Conservation (phyloP, 2,329 filamentous ascomycete species). For the Aspergillus eucalypticola region DNA sequence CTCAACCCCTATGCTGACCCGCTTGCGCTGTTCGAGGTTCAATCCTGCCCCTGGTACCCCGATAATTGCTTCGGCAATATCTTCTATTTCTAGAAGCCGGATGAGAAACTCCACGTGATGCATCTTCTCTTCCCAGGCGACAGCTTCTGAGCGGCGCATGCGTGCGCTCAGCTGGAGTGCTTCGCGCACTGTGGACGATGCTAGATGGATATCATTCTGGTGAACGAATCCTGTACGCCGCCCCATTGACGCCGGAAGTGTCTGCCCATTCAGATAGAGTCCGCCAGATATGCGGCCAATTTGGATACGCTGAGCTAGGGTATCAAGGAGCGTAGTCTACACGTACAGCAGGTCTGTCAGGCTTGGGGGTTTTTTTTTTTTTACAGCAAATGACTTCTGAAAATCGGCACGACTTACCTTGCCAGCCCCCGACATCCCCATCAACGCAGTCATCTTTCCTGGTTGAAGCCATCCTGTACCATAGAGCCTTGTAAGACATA, state of each 20-base stretch:
- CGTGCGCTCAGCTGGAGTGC: slow-evolving; percentile 63
- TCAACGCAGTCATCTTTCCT: slow-evolving; percentile 44
- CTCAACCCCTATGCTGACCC: slow-evolving; percentile 29
- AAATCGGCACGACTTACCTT: slow-evolving; percentile 36
- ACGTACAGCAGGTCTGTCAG: no score
- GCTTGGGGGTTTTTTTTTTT: no score
- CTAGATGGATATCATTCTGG: slow-evolving; percentile 63
- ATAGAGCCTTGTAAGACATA: no score
- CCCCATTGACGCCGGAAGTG: slow-evolving; percentile 50
- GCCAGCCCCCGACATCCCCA: slow-evolving; percentile 62
- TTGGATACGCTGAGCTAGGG: slow-evolving; percentile 6
- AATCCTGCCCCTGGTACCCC: slow-evolving; percentile 59
- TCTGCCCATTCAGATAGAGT: neutral
- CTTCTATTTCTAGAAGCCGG: slow-evolving; percentile 62
- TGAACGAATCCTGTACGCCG: slow-evolving; percentile 55
- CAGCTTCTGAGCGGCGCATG: slow-evolving; percentile 58
- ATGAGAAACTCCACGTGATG: slow-evolving; percentile 65
- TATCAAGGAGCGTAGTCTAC: slow-evolving; percentile 39
- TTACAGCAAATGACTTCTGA: no score
- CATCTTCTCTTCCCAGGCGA: slow-evolving; percentile 59
- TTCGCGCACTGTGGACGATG: slow-evolving; percentile 61
- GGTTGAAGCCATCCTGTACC: no score
- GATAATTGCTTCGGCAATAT: slow-evolving; percentile 64
- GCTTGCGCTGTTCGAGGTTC: slow-evolving; percentile 48
- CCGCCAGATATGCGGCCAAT: neutral